Conservation (phyloP, 2,329 filamentous ascomycete genomes). For the Pseudogymnoascus sp. region DNA sequence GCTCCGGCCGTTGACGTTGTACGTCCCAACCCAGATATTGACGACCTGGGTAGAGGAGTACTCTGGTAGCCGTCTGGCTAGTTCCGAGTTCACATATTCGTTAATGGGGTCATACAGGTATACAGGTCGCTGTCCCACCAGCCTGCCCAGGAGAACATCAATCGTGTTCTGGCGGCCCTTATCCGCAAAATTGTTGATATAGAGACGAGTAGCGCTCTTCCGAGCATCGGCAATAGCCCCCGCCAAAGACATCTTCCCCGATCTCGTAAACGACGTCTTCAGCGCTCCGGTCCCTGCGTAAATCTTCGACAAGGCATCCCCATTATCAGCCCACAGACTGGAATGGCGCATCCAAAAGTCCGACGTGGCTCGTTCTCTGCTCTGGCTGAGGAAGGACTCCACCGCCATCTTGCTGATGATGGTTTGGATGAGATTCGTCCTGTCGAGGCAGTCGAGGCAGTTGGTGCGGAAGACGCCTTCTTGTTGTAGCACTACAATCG, state of each 20-base stretch:
- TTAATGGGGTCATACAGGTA: constrained; percentile 90
- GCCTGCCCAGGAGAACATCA: constrained; percentile 77
- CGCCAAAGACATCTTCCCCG: constrained; percentile 91
- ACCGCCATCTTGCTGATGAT: constrained; percentile 91
- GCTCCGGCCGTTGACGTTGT: constrained; percentile 88
- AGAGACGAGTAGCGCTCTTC: constrained; percentile 87
- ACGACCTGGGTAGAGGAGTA: constrained; percentile 69
- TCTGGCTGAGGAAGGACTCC: constrained; percentile 71
- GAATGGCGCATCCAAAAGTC: constrained; percentile 93
- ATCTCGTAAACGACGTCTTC: constrained; percentile 89
- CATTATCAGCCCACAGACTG: constrained; percentile 94
- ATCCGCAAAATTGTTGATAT: constrained; percentile 96
- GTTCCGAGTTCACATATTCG: constrained; percentile 73
- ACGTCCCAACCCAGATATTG: constrained; percentile 74
- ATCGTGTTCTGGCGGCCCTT: constrained; percentile 90
- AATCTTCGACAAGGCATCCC: constrained; percentile 85
- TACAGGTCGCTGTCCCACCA: constrained; percentile 76
- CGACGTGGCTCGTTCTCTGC: constrained; percentile 56
- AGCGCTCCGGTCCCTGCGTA: constrained; percentile 94
- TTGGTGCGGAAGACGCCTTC: constrained; percentile 95
- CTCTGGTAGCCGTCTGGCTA: constrained; percentile 58
- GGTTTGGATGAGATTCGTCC: constrained; percentile 92
- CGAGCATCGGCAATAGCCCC: constrained; percentile 90
- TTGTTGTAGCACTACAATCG: constrained; percentile 73
- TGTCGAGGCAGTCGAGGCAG: constrained; percentile 89